Conservation (phyloP, 2,329 filamentous ascomycete genomes). For the Elsinoe batatas region DNA sequence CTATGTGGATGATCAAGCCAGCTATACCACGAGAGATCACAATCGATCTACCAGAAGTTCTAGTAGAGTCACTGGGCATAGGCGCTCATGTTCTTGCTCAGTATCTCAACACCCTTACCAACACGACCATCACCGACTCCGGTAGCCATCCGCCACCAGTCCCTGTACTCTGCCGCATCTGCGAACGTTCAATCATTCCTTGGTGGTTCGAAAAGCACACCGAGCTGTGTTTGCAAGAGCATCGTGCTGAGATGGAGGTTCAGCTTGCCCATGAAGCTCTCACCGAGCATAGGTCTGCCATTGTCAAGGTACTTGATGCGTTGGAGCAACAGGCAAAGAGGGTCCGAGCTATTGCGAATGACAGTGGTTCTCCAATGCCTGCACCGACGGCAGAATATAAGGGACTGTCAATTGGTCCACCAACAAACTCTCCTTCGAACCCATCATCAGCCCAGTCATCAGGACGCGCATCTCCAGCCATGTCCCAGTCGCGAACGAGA, state of each 20-base stretch:
- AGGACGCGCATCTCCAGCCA: conserved; percentile 59
- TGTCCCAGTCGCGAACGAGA: conserved; percentile 54
- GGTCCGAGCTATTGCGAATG: conserved; percentile 43
- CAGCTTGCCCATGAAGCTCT: conserved; percentile 90
- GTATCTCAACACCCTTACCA: conserved; percentile 81
- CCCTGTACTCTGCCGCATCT: conserved; percentile 89
- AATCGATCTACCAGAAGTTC: conserved; percentile 79
- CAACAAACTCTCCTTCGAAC: conserved; percentile 54
- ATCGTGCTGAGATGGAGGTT: conserved; percentile 94
- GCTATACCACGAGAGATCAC: conserved; percentile 87
- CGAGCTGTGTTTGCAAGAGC: conserved; percentile 89
- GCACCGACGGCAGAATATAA: conserved; percentile 64
- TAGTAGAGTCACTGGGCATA: conserved; percentile 88
- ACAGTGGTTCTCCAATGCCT: conserved; percentile 31
- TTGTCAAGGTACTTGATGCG: conserved; percentile 90
- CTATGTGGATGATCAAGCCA: conserved; percentile 99
- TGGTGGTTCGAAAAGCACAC: conserved; percentile 99
- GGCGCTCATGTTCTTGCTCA: conserved; percentile 91
- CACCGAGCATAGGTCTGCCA: conserved; percentile 83
- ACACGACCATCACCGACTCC: conserved; percentile 66
- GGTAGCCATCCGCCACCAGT: conserved; percentile 68
- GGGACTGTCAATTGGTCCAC: conserved; percentile 70
- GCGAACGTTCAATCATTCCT: conserved; percentile 89
- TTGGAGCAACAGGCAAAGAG: conserved; percentile 69
- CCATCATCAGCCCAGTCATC: conserved; percentile 60